Conservation (phyloP, 2,329 filamentous ascomycete genomes). For the Blastomyces gilchristii region DNA sequence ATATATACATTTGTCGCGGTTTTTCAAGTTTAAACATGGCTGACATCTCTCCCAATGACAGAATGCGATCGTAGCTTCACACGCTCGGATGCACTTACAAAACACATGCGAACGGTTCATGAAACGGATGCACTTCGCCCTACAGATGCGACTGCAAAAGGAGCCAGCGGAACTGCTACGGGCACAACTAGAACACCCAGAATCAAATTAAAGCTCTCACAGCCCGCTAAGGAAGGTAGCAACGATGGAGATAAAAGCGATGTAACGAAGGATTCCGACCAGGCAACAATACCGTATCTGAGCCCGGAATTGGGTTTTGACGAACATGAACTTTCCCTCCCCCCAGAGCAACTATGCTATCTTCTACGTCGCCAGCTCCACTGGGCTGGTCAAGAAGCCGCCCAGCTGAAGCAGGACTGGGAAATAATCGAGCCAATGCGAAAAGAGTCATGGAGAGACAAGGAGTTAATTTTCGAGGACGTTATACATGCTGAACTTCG, state of each 20-base stretch:
- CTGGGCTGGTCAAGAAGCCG: slow-evolving; percentile 38
- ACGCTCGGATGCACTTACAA: slow-evolving; percentile 85
- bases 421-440: slow-evolving; percentile 29
- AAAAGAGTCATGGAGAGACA: slow-evolving; percentile 33
- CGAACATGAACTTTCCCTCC: slow-evolving; percentile 34
- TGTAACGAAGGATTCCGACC: slow-evolving; percentile 26
- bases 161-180: slow-evolving; percentile 20
- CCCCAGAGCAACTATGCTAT: slow-evolving; percentile 35
- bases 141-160: slow-evolving; percentile 37
- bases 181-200: slow-evolving; percentile 30
- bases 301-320: slow-evolving; percentile 35
- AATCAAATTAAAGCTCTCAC: slow-evolving; percentile 34
- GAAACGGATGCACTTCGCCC: slow-evolving; percentile 89
- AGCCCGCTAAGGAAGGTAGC: slow-evolving; percentile 25
- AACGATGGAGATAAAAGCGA: slow-evolving; percentile 18
- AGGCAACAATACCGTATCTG: slow-evolving; percentile 28
- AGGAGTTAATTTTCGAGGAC: slow-evolving; percentile 36
- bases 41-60: slow-evolving; percentile 27
- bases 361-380: slow-evolving; percentile 39
- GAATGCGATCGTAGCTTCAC: slow-evolving; percentile 98
- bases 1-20: background rate
- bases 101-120: slow-evolving; percentile 98
- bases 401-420: slow-evolving; percentile 32
- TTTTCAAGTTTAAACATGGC: background rate
- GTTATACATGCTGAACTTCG: slow-evolving; percentile 34